Base-by-base conservation (phyloP, 352 stramenopile genomes). In the Pythium pyrilobum region DNA sequence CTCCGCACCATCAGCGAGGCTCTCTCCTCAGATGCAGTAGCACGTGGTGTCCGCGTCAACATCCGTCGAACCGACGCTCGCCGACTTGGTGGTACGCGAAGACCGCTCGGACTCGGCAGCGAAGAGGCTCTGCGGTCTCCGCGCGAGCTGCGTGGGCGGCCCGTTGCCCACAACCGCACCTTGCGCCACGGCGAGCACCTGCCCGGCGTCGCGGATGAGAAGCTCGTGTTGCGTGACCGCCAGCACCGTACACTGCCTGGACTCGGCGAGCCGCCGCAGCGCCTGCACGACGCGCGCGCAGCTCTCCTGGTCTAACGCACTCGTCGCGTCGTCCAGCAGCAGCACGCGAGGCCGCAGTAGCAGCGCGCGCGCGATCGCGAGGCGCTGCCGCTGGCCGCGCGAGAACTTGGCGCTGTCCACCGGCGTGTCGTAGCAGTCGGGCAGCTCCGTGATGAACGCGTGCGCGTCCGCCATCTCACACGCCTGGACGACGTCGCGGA, bases 311-410 rank as follows among this genome's bases (percentile, higher is more conserved):
- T 82, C 71, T 5, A 83, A 50, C 4, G 71, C 68, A 25, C 69
- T 87, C 31, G 85, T 96, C 18, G 85, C 84, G 55, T 96, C 85
- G 56, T 96, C 87, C 13, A 96, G 65, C 16, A 96, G 65, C 16
- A 96, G 48, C 36, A 96, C 69, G 33, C 74, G 58, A 18, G 85
- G 87, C 38, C 62, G 56, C 39, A 81, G 59, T 28, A 96, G 72
- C 25, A 95, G 64, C 20, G 83, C 80, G 57, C 85, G 62, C 16
- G 82, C 81, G 66, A 95, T 90, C 10, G 79, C 79, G 40, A 91
- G 70, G 38, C 82, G 71, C 62, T 95, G 85, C 41, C 78, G 59
- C 46, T 95, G 78, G 25, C 85, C 85, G 23, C 85, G 82, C 24
- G 71, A 87, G 20, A 96, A 66, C 27, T 74, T 76, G 33, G 74